Conservation (phyloP, 768 basidiomycete species). For the Pholiota conissans region DNA sequence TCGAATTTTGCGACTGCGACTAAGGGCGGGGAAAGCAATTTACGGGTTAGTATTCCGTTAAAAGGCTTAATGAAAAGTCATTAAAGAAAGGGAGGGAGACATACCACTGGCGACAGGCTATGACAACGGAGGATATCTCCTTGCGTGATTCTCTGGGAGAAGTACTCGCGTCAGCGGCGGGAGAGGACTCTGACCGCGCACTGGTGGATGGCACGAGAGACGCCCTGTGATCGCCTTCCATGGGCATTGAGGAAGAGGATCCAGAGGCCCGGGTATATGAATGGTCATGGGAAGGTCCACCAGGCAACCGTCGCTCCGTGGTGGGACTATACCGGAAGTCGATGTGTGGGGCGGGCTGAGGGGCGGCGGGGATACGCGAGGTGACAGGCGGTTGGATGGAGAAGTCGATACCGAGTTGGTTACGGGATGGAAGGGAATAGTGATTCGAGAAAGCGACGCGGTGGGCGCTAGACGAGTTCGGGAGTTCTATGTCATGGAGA, state of each 20-base stretch:
- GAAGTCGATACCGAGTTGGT: conserved; percentile 46
- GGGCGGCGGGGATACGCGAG: conserved; percentile 39
- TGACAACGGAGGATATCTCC: conserved; percentile 68
- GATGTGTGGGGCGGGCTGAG: conserved; percentile 28
- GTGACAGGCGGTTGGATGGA: conserved; percentile 38
- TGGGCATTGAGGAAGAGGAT: conserved; percentile 27
- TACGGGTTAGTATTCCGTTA: conserved; percentile 35
- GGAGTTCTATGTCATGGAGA: conserved; percentile 43
- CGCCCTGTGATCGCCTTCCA: conserved; percentile 29
- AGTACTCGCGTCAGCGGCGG: conserved; percentile 27
- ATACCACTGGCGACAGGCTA: conserved; percentile 85
- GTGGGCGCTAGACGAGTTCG: conserved; percentile 33
- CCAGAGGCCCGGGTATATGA: conserved; percentile 36
- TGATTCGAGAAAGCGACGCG: conserved; percentile 39
- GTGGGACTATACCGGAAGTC: conserved; percentile 37
- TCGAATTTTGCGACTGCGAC: conserved; percentile 82
- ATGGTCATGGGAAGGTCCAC: conserved; percentile 46
- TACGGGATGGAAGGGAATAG: conserved; percentile 42
- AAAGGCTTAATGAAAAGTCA: conserved; percentile 42
- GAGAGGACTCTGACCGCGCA: conserved; percentile 34
- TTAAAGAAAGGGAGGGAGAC: conserved; percentile 14
- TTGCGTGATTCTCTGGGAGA: conserved; percentile 44
- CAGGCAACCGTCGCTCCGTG: conserved; percentile 45
- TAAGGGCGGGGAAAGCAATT: conserved; percentile 31
- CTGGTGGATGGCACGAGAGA: conserved; percentile 33